Evolutionary conservation across 306 rosid species (phyloP).

Genomic region (Castanea sativa): DNA sequence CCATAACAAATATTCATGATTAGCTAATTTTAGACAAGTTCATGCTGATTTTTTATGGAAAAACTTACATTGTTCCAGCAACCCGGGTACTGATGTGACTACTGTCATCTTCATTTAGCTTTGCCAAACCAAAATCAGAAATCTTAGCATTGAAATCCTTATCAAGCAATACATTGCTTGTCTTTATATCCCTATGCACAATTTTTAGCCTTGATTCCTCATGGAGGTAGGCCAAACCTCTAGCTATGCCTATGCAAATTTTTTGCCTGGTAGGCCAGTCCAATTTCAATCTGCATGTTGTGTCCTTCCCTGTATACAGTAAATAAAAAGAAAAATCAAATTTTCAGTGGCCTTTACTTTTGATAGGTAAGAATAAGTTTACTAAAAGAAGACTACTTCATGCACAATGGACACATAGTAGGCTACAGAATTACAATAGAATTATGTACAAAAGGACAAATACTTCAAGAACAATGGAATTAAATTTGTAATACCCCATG

Average conservation of each 20-base stretch:
- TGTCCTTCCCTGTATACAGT: constrained; percentile 53
- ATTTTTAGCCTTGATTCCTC: constrained; percentile 83
- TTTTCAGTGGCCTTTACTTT: background rate
- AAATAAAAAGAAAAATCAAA: constrained; percentile 10
- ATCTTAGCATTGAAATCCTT: constrained; percentile 81
- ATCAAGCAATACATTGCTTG: constrained; percentile 92
- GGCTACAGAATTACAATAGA: no score
- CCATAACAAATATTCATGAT: background rate
- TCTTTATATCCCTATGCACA: constrained; percentile 89
- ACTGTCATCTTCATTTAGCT: constrained; percentile 80
- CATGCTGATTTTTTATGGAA: background rate
- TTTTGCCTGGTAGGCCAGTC: constrained; percentile 87
- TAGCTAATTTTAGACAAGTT: background rate
- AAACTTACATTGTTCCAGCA: constrained; percentile 96
- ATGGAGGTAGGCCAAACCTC: constrained; percentile 86
- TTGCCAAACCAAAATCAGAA: constrained; percentile 98
- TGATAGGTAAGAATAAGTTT: no score
- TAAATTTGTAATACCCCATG: no score
- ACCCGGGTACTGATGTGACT: constrained; percentile 87
- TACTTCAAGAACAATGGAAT: no score
- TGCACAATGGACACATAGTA: no score
- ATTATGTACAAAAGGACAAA: no score
- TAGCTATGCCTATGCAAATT: constrained; percentile 85
- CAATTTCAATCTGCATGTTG: constrained; percentile 43
- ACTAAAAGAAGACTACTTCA: no score